phyloP scores from a whole-genome alignment of 2,329 filamentous ascomycete species.

The Botrytis medusae region DNA sequence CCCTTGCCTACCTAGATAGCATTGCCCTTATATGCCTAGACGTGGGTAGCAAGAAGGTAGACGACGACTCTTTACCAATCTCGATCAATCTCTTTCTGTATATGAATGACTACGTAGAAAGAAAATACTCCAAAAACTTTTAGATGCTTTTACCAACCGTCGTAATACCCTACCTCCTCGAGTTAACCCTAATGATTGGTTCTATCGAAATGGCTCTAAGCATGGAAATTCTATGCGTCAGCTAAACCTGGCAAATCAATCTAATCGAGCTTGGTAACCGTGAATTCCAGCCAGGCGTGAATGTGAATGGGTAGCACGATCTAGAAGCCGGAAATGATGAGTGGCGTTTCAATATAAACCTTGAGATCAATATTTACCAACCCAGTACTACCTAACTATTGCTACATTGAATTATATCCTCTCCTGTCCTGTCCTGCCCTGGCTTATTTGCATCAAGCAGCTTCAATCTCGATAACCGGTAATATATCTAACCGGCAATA shows the following conservation, averaged over 20 bases:
- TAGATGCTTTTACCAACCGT: neutral
- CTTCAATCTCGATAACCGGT: neutral
- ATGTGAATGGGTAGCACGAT: neutral
- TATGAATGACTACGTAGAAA: neutral
- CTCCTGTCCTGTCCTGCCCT: neutral
- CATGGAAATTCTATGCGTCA: neutral
- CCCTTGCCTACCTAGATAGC: too few species aligned
- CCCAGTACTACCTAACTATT: neutral
- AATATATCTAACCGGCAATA: neutral
- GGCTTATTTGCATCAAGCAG: neutral
- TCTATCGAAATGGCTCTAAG: too few species aligned
- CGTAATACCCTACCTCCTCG: neutral
- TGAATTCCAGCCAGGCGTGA: neutral
- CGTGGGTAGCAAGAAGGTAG: neutral
- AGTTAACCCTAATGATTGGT: neutral
- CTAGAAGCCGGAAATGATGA: neutral
- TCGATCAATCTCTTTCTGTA: neutral
- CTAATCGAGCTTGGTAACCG: neutral
- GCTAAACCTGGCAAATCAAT: neutral
- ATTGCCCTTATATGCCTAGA: too few species aligned
- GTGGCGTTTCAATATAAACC: conserved; percentile 5
- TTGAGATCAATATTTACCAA: neutral
- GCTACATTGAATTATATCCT: neutral
- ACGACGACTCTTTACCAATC: neutral
- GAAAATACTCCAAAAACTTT: neutral